Conservation (phyloP, 441 rosid species). For the Theobroma grandiflorum region DNA sequence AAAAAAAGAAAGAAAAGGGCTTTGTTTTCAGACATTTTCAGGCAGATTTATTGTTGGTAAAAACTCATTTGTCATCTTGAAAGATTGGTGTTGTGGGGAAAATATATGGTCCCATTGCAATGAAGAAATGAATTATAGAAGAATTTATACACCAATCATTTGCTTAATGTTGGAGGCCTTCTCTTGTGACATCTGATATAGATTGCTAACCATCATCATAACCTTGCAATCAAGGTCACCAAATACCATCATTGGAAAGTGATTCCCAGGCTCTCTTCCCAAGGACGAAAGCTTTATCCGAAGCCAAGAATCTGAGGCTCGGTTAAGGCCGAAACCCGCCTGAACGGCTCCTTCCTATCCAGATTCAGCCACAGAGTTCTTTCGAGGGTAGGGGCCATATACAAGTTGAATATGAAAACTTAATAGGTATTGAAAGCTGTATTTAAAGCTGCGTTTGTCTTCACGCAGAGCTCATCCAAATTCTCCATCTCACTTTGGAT, state of each 20-base stretch:
- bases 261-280: not conserved
- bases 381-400: not conserved
- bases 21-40: not conserved
- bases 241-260: not conserved
- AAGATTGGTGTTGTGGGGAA: too few relatives aligned
- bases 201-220: not conserved
- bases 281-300: not conserved
- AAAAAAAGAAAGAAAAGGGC: not conserved
- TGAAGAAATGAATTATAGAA: not conserved
- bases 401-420: not conserved
- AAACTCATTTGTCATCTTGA: too few relatives aligned
- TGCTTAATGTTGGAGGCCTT: not conserved
- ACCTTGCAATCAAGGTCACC: not conserved
- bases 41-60: not conserved
- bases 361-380: constrained; percentile 17
- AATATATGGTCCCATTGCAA: too few relatives aligned
- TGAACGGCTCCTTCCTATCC: not conserved
- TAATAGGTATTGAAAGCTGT: not conserved
- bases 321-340: not conserved
- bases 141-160: not conserved
- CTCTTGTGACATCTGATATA: not conserved
- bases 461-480: constrained; percentile 2
- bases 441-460: constrained; percentile 24
- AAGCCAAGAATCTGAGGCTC: not conserved
- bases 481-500: not conserved